These are phyloP conservation scores for Effrenium voratum DNA, from an alignment of 73 alveolate genomes.

Conservation along the genomic window DNA sequence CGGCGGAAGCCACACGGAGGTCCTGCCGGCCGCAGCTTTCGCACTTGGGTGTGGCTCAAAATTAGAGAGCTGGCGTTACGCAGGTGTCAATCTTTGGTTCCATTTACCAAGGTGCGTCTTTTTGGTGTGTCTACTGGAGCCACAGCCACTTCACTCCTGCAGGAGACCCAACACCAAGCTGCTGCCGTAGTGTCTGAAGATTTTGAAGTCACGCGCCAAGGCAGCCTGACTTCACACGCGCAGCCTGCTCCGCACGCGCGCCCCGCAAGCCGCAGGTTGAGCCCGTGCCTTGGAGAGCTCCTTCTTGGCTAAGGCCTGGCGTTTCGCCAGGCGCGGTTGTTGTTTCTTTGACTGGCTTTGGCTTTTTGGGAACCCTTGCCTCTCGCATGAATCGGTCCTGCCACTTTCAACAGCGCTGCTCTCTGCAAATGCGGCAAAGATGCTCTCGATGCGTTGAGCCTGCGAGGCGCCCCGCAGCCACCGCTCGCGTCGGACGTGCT, in stretches of 20 bases:
- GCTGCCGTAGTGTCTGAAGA: conserved; percentile 79
- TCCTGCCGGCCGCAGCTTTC: background rate
- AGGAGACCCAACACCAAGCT: conserved; percentile 52
- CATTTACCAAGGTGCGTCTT: too few species aligned
- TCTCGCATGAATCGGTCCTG: too few species aligned
- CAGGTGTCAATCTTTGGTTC: background rate
- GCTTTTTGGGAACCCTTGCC: too few species aligned
- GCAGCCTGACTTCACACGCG: background rate
- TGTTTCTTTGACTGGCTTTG: too few species aligned
- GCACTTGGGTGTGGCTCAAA: background rate
- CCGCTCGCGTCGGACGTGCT: conserved; percentile 1
- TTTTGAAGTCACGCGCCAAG: conserved; percentile 71
- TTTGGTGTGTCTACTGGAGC: too few species aligned
- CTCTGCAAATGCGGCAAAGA: too few species aligned
- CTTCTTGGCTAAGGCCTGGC: conserved; percentile 42
- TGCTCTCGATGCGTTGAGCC: background rate
- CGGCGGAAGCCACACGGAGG: conserved; percentile 17
- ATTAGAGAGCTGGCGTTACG: background rate
- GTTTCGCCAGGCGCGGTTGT: background rate
- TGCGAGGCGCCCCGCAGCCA: conserved; percentile 34
- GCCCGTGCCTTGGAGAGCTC: conserved; percentile 32
- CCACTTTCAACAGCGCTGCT: too few species aligned
- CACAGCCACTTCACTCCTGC: conserved; percentile 14
- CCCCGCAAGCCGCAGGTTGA: background rate
- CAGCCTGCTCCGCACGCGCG: background rate